phyloP scores from a whole-genome alignment of 176 grass and related monocot genomes.

The Juncus effusus region DNA sequence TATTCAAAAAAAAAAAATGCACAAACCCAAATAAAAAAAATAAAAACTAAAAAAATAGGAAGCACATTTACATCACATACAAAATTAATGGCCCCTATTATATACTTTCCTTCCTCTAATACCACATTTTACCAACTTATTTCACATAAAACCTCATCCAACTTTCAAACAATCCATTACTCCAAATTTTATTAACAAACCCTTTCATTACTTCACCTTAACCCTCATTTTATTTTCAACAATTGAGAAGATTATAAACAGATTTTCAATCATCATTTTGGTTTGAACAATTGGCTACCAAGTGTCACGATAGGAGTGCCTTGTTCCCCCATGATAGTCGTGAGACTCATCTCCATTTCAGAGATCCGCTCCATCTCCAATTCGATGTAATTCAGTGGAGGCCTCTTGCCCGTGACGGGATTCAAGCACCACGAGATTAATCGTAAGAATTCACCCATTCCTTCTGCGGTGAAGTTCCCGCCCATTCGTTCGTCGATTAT shows the following conservation, averaged over 20 bases:
- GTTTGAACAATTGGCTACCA: slow-evolving; percentile 79
- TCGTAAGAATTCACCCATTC: slow-evolving; percentile 68
- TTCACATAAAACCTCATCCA: slow-evolving; percentile 5
- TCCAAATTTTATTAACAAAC: slow-evolving; percentile 4
- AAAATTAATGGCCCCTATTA: slow-evolving; percentile 7
- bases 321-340: slow-evolving; percentile 47
- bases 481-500: slow-evolving; percentile 57
- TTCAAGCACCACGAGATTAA: slow-evolving; percentile 76
- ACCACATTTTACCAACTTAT: slow-evolving; percentile 8
- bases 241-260: slow-evolving; percentile 28
- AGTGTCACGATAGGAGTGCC: slow-evolving; percentile 71
- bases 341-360: slow-evolving; percentile 73
- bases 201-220: background rate
- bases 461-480: slow-evolving; percentile 49
- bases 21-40: background rate
- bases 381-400: slow-evolving; percentile 70
- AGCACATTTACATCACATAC: slow-evolving; percentile 29
- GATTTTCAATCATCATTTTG: too few relatives aligned
- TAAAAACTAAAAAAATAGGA: slow-evolving; percentile 16
- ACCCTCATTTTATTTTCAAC: background rate
- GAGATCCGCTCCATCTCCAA: slow-evolving; percentile 68
- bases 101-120: background rate
- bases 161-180: slow-evolving; percentile 8
- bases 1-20: slow-evolving; percentile 23
- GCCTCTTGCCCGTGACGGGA: slow-evolving; percentile 39